Evolutionary conservation across 331 rosid species (phyloP).

Genomic region (Quercus tomentella): DNA sequence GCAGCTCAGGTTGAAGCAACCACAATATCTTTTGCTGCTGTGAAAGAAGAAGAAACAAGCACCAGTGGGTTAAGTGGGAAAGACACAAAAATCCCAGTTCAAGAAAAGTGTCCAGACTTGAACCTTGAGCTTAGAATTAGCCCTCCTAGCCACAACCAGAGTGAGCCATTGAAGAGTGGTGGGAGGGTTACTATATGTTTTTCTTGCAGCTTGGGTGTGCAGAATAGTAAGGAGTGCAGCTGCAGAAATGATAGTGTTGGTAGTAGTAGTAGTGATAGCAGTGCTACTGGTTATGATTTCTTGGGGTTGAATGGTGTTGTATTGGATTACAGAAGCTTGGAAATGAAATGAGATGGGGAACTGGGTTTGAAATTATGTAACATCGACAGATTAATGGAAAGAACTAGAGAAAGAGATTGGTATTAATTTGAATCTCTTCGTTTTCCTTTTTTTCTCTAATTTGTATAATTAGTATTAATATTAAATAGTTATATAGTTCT

Average conservation of each 20-base stretch:
- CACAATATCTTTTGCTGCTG: slow-evolving; percentile 51
- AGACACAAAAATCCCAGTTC: slow-evolving; percentile 11
- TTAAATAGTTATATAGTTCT: slow-evolving; percentile 30
- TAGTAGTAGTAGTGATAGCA: slow-evolving; percentile 23
- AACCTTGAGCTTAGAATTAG: slow-evolving; percentile 84
- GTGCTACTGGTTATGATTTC: slow-evolving; percentile 63
- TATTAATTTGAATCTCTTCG: slow-evolving; percentile 17
- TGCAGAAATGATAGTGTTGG: slow-evolving; percentile 44
- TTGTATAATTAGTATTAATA: slow-evolving; percentile 44
- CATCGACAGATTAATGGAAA: background rate
- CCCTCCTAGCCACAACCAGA: slow-evolving; percentile 58
- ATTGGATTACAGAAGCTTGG: slow-evolving; percentile 80
- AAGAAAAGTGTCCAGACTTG: slow-evolving; percentile 68
- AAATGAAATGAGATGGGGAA: slow-evolving; percentile 55
- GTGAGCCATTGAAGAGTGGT: slow-evolving; percentile 26
- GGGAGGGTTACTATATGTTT: slow-evolving; percentile 46
- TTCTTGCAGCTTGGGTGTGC: slow-evolving; percentile 80
- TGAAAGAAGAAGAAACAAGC: slow-evolving; percentile 45
- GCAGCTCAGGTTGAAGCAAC: slow-evolving; percentile 23
- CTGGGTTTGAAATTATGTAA: background rate
- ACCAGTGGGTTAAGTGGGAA: slow-evolving; percentile 16
- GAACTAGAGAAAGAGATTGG: slow-evolving; percentile 30
- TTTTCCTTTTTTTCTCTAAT: slow-evolving; percentile 29
- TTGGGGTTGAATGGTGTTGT: slow-evolving; percentile 75
- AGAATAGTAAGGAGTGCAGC: slow-evolving; percentile 59